Percentiles rank a stretch among this genome's conserved stretches.
phyloP scores from a whole-genome alignment of 441 rosid species.

The Breynia disticha region DNA sequence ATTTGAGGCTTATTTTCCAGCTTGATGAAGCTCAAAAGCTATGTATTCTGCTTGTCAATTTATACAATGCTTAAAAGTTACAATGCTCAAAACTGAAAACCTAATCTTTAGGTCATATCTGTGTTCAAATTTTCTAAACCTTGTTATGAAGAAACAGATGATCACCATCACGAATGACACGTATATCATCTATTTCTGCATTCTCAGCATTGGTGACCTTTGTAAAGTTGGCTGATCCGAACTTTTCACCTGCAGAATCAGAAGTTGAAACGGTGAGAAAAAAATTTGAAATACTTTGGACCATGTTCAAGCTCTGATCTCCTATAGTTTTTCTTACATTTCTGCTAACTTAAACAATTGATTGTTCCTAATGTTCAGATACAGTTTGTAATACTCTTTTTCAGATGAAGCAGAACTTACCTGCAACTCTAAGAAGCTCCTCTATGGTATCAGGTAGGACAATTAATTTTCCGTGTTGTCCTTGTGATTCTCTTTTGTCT shows the following conservation, averaged over 20 bases:
- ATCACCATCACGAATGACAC: slow-evolving; percentile 91
- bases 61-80: slow-evolving; percentile 22
- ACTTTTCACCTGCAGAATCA: slow-evolving; percentile 73
- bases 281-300: slow-evolving; percentile 7
- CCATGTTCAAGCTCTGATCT: slow-evolving; percentile 13
- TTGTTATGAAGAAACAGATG: slow-evolving; percentile 61
- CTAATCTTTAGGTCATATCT: slow-evolving; percentile 18
- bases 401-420: slow-evolving; percentile 42
- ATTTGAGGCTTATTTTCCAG: slow-evolving; percentile 19
- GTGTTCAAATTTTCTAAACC: slow-evolving; percentile 22
- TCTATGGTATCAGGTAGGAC: slow-evolving; percentile 70
- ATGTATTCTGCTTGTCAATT: slow-evolving; percentile 10
- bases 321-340: not conserved
- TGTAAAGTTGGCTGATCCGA: slow-evolving; percentile 47
- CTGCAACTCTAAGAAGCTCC: slow-evolving; percentile 67
- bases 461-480: slow-evolving; percentile 44
- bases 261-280: slow-evolving; percentile 27
- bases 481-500: slow-evolving; percentile 23
- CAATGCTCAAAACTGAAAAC: slow-evolving; percentile 4
- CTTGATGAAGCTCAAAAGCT: slow-evolving; percentile 14
- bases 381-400: slow-evolving; percentile 15
- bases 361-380: not conserved
- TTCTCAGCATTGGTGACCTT: slow-evolving; percentile 53
- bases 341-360: not conserved
- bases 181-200: slow-evolving; percentile 75